phyloP scores from a whole-genome alignment of 768 basidiomycete genomes.

The Suillus plorans region DNA sequence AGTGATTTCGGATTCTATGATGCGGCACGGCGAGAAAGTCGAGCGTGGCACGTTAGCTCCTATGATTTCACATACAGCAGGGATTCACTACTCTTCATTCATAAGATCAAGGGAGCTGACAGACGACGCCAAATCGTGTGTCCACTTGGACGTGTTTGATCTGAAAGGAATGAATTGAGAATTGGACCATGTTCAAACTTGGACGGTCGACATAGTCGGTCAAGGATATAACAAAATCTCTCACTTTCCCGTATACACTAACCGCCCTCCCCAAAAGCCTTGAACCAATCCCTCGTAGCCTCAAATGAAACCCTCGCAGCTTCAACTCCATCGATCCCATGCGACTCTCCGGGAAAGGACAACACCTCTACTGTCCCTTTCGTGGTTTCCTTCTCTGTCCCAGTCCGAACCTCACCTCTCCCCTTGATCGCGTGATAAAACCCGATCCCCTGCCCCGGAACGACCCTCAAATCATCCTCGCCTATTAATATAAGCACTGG shows the following conservation, averaged over 20 bases:
- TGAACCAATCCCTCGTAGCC: slow-evolving; percentile 52
- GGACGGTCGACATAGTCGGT: too few species aligned
- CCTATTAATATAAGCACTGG: slow-evolving; percentile 47
- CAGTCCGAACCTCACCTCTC: background rate
- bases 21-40: too few species aligned
- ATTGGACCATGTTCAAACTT: too few species aligned
- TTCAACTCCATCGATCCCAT: slow-evolving; percentile 65
- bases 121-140: too few species aligned
- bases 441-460: background rate
- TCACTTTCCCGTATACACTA: background rate
- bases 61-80: too few species aligned
- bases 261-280: slow-evolving; percentile 13
- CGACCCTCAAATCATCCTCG: background rate
- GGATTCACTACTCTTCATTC: too few species aligned
- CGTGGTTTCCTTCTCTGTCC: slow-evolving; percentile 33
- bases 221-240: background rate
- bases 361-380: slow-evolving; percentile 53
- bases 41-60: too few species aligned
- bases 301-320: slow-evolving; percentile 54
- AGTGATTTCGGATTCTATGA: too few species aligned
- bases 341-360: slow-evolving; percentile 59
- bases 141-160: too few species aligned
- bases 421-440: background rate
- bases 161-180: too few species aligned
- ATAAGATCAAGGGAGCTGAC: too few species aligned